Conservation (phyloP, 2,329 filamentous ascomycete genomes). For the Aureobasidium namibiae region DNA sequence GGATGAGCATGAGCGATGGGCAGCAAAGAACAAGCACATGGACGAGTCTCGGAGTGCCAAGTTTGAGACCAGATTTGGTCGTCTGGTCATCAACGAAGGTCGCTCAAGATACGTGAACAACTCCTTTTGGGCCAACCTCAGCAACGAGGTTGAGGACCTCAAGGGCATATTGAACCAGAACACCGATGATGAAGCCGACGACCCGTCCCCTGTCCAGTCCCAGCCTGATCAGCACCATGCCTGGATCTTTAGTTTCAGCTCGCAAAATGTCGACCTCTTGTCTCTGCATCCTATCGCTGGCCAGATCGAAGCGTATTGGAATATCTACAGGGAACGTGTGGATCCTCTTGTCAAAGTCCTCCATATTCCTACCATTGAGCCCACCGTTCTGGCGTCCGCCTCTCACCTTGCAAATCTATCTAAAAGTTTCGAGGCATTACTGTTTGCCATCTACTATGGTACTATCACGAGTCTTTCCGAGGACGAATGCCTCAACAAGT, state of each 20-base stretch:
- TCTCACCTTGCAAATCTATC: slow-evolving; percentile 51
- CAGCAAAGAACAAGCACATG: background rate
- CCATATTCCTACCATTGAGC: slow-evolving; percentile 59
- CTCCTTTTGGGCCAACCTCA: slow-evolving; percentile 67
- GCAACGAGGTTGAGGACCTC: slow-evolving; percentile 62
- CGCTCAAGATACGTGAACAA: slow-evolving; percentile 67
- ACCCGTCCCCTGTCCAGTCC: slow-evolving; percentile 32
- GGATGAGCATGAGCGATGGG: background rate
- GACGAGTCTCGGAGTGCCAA: slow-evolving; percentile 15
- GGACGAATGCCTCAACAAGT: slow-evolving; percentile 38
- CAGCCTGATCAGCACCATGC: slow-evolving; percentile 53
- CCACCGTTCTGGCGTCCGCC: slow-evolving; percentile 52
- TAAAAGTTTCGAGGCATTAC: slow-evolving; percentile 48
- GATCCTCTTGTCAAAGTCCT: slow-evolving; percentile 65
- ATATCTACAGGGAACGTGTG: slow-evolving; percentile 63
- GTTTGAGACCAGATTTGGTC: slow-evolving; percentile 48
- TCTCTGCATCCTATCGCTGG: slow-evolving; percentile 57
- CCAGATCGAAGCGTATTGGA: slow-evolving; percentile 61
- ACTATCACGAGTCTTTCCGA: slow-evolving; percentile 45
- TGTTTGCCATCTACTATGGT: slow-evolving; percentile 56
- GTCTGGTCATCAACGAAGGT: slow-evolving; percentile 63
- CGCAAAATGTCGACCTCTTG: slow-evolving; percentile 58
- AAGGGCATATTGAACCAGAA: slow-evolving; percentile 55
- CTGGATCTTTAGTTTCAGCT: slow-evolving; percentile 66
- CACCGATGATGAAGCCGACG: slow-evolving; percentile 53